These are phyloP conservation scores for Naganishia antarctica DNA, from an alignment of 768 basidiomycete genomes.

Conservation along the genomic window DNA sequence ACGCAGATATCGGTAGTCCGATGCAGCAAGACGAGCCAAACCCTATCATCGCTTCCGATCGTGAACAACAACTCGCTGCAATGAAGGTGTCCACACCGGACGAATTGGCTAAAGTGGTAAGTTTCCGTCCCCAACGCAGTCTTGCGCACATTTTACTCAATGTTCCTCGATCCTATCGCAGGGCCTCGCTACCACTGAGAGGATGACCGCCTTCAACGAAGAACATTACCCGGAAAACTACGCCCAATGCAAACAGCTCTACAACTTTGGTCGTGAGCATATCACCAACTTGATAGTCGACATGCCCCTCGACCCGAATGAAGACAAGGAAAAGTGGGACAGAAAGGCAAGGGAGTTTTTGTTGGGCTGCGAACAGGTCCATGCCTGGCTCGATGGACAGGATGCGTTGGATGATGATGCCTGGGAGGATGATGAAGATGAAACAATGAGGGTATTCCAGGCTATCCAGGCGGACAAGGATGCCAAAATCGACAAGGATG, in stretches of 20 bases:
- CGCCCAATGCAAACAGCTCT: conserved; percentile 18
- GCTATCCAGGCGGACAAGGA: background rate
- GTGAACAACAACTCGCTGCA: background rate
- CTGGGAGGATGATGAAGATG: conserved; percentile 11
- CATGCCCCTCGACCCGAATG: background rate
- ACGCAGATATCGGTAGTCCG: conserved; percentile 3
- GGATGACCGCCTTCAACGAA: conserved; percentile 16
- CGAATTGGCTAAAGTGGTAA: conserved; percentile 2
- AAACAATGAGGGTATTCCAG: background rate
- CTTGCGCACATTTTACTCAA: too few species aligned
- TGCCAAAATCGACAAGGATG: background rate
- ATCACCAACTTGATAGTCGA: conserved; percentile 1
- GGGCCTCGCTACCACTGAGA: conserved; percentile 3
- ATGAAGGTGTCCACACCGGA: background rate
- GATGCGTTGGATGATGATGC: conserved; percentile 5
- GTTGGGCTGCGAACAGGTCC: conserved; percentile 3
- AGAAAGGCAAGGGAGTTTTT: conserved; percentile 7
- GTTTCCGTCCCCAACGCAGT: too few species aligned
- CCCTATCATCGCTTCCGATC: background rate
- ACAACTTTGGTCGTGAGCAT: conserved; percentile 8
- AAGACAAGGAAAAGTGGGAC: conserved; percentile 2
- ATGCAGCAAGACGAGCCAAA: conserved; percentile 9
- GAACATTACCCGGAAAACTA: conserved; percentile 12
- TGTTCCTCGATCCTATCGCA: background rate
- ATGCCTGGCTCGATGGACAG: conserved; percentile 5